Evolutionary conservation across 768 basidiomycete species (phyloP).

Genomic region (Phylloporus rhodoxanthus): DNA sequence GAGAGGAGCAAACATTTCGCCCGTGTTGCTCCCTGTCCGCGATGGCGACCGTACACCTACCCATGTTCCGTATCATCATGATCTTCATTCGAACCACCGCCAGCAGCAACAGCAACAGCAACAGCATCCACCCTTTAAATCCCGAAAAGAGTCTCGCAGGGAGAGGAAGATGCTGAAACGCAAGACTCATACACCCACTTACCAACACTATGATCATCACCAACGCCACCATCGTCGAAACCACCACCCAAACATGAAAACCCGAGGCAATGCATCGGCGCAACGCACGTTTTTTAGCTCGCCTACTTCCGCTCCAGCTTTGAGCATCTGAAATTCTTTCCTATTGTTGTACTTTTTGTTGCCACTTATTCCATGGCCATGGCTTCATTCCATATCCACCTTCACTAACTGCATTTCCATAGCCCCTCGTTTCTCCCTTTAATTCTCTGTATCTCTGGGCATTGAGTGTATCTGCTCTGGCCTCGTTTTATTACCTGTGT

Average conservation of each 20-base stretch:
- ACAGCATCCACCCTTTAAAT: constrained; percentile 40
- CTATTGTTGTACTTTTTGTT: constrained; percentile 20
- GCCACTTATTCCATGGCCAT: constrained; percentile 4
- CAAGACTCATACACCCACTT: constrained; percentile 42
- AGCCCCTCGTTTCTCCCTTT: neutral
- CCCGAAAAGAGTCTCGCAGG: constrained; percentile 55
- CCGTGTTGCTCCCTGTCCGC: constrained; percentile 45
- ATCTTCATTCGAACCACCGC: constrained; percentile 34
- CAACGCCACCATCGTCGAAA: constrained; percentile 50
- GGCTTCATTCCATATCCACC: constrained; percentile 7
- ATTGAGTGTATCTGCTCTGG: constrained; percentile 23
- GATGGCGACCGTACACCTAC: constrained; percentile 58
- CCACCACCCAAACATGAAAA: constrained; percentile 61
- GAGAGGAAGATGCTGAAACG: constrained; percentile 66
- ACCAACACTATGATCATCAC: constrained; percentile 37
- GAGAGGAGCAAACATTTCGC: constrained; percentile 40
- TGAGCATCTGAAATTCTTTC: constrained; percentile 23
- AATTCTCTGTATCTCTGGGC: constrained; percentile 18
- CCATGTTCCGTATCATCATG: constrained; percentile 29
- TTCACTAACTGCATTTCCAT: constrained; percentile 11
- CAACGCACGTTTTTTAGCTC: constrained; percentile 45
- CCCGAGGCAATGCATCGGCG: constrained; percentile 47
- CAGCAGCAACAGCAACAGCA: constrained; percentile 33
- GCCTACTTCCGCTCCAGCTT: constrained; percentile 23
- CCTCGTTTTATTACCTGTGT: constrained; percentile 11